Evolutionary conservation across 2,329 filamentous ascomycete genomes (phyloP).

Genomic region (Dactylellina sp.): DNA sequence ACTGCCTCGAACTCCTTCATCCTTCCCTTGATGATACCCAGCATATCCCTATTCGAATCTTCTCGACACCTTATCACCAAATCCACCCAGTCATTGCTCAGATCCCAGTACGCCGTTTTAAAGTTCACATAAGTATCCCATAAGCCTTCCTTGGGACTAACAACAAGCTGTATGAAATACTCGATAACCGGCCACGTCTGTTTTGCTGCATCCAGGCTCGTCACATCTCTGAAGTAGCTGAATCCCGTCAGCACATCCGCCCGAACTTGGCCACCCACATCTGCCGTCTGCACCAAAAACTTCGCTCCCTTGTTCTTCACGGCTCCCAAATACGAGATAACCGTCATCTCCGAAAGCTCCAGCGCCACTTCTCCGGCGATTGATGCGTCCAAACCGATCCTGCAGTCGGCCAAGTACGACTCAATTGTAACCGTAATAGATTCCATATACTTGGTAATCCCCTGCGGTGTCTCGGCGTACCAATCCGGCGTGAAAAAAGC

Average conservation of each 20-base stretch:
- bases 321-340: constrained; percentile 83
- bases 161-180: constrained; percentile 81
- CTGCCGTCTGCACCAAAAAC: constrained; percentile 76
- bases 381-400: constrained; percentile 71
- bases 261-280: constrained; percentile 68
- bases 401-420: constrained; percentile 83
- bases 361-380: constrained; percentile 93
- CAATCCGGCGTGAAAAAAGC: constrained; percentile 92
- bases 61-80: constrained; percentile 85
- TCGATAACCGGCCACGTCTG: constrained; percentile 93
- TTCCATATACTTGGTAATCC: constrained; percentile 77
- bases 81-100: constrained; percentile 96
- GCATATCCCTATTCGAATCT: constrained; percentile 91
- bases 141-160: constrained; percentile 77
- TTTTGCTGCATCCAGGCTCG: constrained; percentile 82
- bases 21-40: constrained; percentile 86
- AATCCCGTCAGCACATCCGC: constrained; percentile 88
- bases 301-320: constrained; percentile 91
- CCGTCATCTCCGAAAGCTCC: constrained; percentile 71
- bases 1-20: constrained; percentile 87
- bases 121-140: constrained; percentile 84
- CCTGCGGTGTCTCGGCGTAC: constrained; percentile 73
- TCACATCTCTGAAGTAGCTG: constrained; percentile 81
- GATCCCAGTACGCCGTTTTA: constrained; percentile 89
- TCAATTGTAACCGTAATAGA: constrained; percentile 95